Percentiles rank a stretch among this genome's conserved stretches.
Conservation (phyloP, 345 rosid genomes). For the Lepidium sativum region DNA sequence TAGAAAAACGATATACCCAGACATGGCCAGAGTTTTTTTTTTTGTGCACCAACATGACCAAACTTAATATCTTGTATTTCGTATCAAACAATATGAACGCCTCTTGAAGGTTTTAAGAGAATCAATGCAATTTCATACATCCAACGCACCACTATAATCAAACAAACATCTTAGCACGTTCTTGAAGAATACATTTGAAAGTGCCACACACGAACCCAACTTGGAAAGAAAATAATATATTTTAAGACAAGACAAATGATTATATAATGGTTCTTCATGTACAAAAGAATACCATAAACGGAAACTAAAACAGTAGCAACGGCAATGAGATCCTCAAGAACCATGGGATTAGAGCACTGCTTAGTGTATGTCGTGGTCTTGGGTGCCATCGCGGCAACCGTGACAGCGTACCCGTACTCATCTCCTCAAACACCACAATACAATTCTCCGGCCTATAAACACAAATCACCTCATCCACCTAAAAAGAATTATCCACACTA, state of each 20-base stretch:
- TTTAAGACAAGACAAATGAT: not conserved
- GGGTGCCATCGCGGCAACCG: not conserved
- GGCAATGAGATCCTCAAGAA: not conserved
- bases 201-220: not conserved
- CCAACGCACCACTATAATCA: not conserved
- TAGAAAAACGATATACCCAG: too few relatives aligned
- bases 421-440: not conserved
- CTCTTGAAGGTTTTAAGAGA: too few relatives aligned
- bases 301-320: not conserved
- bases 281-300: not conserved
- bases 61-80: too few relatives aligned
- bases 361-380: not conserved
- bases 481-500: not conserved
- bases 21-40: too few relatives aligned
- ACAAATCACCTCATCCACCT: not conserved
- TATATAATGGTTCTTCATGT: not conserved
- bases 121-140: not conserved
- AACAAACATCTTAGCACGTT: not conserved
- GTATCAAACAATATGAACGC: too few relatives aligned
- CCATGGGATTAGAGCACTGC: not conserved
- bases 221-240: not conserved
- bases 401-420: not conserved
- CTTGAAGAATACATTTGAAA: not conserved
- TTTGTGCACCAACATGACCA: too few relatives aligned
- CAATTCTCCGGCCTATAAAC: not conserved